Evolutionary conservation across 1,284 basidiomycete genomes (phyloP), one percentile per base, ranked within the genome.

Genomic region (Spongiforma sp.): DNA sequence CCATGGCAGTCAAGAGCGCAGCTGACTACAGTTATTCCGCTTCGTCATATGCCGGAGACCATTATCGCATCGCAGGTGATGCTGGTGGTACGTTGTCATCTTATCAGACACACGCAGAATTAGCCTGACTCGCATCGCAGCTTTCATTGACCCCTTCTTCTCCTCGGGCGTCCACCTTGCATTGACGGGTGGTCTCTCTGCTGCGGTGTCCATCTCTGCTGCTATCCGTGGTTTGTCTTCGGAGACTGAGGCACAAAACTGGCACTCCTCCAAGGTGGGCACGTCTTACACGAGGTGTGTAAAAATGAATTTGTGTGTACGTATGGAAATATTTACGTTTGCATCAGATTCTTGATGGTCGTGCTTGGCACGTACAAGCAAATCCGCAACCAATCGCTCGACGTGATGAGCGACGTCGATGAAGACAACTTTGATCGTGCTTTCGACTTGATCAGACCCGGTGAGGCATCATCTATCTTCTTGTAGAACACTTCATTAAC

Each of bases 381-480:
- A 30, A 84, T 86, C 46, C 78, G 76, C 8, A 69, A 77, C 6
- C 84, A 85, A 68, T 69, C 73, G 4, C 68, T 73, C 7, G 75
- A 80, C 15, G 78, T 85, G 6, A 71, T 86, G 24, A 71, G 78
- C 17, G 84, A 85, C 59, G 71, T 84, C 5, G 72, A 83, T 55
- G 80, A 82, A 63, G 80, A 83, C 68, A 84, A 85, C 67, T 86
- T 85, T 64, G 84, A 85, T 65, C 74, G 75, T 7, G 84, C 83
- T 1, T 85, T 86, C 64, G 77, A 81, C 9, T 69, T 82, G 62
- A 75, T 86, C 60, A 74, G 83, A 17, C 83, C 83, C 21, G 78
- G 83, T 84, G n/a, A 69, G 19, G 39, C 34, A 41, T 19, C 15
- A 52, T 32, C 48, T 6, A 32, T 9, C 5, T 19, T 5, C 7